These are phyloP conservation scores for Teunomyces gatunensis DNA, from an alignment of 805 yeast species.

Conservation along the genomic window DNA sequence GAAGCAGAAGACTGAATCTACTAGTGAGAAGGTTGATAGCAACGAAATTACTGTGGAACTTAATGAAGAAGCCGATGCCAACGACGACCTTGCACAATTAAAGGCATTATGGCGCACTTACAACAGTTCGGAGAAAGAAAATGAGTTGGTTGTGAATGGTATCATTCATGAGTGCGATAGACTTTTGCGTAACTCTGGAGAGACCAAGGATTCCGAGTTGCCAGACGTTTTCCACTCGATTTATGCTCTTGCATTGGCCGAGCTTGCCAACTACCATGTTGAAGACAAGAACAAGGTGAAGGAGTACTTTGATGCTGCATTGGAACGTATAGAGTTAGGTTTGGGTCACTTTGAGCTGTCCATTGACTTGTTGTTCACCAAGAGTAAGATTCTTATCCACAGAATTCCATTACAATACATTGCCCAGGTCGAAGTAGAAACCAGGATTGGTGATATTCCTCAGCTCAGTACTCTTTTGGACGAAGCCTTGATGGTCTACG, in stretches of 20 bases:
- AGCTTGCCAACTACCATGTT: slow-evolving; percentile 56
- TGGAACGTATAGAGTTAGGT: slow-evolving; percentile 67
- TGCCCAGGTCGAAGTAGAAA: slow-evolving; percentile 46
- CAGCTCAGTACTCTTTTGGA: slow-evolving; percentile 41
- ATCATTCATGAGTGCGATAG: slow-evolving; percentile 91
- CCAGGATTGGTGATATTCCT: slow-evolving; percentile 33
- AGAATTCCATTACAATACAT: slow-evolving; percentile 59
- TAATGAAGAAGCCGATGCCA: slow-evolving; percentile 65
- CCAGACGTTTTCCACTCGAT: slow-evolving; percentile 63
- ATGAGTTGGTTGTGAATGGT: slow-evolving; percentile 71
- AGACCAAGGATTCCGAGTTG: slow-evolving; percentile 11
- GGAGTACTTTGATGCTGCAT: slow-evolving; percentile 66
- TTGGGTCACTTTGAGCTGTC: slow-evolving; percentile 47
- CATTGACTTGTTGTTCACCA: slow-evolving; percentile 48
- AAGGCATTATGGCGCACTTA: slow-evolving; percentile 70
- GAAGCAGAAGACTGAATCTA: slow-evolving; percentile 22
- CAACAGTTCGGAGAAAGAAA: slow-evolving; percentile 52
- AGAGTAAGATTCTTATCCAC: slow-evolving; percentile 53
- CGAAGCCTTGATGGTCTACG: slow-evolving; percentile 46
- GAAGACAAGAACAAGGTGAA: slow-evolving; percentile 44
- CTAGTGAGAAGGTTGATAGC: slow-evolving; percentile 9
- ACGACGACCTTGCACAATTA: slow-evolving; percentile 77
- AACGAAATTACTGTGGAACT: slow-evolving; percentile 56
- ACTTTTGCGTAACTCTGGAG: slow-evolving; percentile 48
- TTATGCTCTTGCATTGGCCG: slow-evolving; percentile 70